A percentile compares a stretch with the other conserved stretches of the same genome.
Evolutionary conservation across 2,329 filamentous ascomycete species (phyloP).

Genomic region (Hymenoscyphus fraxineus): DNA sequence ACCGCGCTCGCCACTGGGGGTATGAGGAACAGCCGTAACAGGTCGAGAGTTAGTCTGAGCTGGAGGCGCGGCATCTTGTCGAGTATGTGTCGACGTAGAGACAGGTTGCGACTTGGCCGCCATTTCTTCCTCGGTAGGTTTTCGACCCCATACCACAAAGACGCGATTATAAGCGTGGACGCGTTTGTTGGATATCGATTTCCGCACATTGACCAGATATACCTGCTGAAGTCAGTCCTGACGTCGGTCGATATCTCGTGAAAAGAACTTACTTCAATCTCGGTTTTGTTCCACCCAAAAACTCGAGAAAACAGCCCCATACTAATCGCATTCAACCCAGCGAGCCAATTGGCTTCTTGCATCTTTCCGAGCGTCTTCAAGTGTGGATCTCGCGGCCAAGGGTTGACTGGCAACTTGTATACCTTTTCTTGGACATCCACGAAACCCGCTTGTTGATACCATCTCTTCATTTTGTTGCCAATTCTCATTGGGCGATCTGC

Average conservation of each 20-base stretch:
- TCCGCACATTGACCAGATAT: slow-evolving; percentile 29
- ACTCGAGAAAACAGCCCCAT: slow-evolving; percentile 28
- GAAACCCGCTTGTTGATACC: slow-evolving; percentile 47
- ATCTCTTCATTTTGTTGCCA: slow-evolving; percentile 26
- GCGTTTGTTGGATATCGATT: slow-evolving; percentile 25
- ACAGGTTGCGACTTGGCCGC: background rate
- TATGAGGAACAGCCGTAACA: background rate
- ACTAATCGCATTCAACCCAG: slow-evolving; percentile 27
- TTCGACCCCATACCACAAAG: slow-evolving; percentile 31
- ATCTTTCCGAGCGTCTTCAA: slow-evolving; percentile 27
- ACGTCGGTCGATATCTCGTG: background rate
- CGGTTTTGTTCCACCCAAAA: slow-evolving; percentile 30
- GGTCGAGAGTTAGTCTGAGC: background rate
- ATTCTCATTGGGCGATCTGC: slow-evolving; percentile 25
- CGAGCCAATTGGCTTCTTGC: slow-evolving; percentile 29
- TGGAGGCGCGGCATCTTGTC: background rate
- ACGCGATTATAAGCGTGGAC: slow-evolving; percentile 32
- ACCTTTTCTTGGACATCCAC: slow-evolving; percentile 50
- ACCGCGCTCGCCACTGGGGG: background rate
- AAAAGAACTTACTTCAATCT: slow-evolving; percentile 29
- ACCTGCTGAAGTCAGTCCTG: slow-evolving; percentile 19
- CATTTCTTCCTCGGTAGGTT: slow-evolving; percentile 17
- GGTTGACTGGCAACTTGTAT: slow-evolving; percentile 52
- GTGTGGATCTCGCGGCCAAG: slow-evolving; percentile 45
- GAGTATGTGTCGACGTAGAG: background rate